A percentile compares a stretch with the other conserved stretches of the same genome.
Evolutionary conservation across 768 basidiomycete species (phyloP).

Genomic region (Suillus spraguei): DNA sequence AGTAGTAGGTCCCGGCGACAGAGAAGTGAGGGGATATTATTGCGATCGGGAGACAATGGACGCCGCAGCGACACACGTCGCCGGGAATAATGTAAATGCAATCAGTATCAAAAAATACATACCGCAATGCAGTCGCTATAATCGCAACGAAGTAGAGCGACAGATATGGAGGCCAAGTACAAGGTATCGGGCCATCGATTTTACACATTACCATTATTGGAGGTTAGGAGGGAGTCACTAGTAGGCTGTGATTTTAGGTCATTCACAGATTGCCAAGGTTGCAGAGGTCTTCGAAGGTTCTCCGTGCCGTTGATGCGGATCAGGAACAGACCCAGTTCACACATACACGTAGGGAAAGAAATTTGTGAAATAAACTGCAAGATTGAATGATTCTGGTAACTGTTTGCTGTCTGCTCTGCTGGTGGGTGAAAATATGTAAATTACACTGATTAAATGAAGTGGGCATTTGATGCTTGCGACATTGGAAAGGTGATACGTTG

Average conservation of each 20-base stretch:
- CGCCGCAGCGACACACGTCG: neutral
- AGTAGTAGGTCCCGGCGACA: neutral
- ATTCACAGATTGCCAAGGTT: neutral
- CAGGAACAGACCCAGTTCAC: neutral
- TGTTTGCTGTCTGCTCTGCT: neutral
- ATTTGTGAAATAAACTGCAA: neutral
- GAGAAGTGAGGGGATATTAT: neutral
- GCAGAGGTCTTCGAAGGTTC: neutral
- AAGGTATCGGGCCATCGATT: neutral
- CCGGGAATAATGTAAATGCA: neutral
- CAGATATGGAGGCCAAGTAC: neutral
- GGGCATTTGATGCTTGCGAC: neutral
- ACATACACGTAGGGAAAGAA: neutral
- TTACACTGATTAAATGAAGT: neutral
- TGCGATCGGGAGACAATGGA: neutral
- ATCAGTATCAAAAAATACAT: neutral
- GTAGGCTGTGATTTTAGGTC: neutral
- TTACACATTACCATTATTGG: neutral
- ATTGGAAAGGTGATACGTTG: neutral
- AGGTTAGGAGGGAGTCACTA: neutral
- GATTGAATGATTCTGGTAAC: neutral
- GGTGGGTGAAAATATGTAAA: neutral
- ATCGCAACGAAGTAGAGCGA: neutral
- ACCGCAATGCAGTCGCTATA: neutral
- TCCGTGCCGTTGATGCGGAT: neutral